A percentile compares a stretch with the other conserved stretches of the same genome.
Evolutionary conservation across 768 basidiomycete genomes (phyloP).

Genomic region (Rubroboletus satanas): DNA sequence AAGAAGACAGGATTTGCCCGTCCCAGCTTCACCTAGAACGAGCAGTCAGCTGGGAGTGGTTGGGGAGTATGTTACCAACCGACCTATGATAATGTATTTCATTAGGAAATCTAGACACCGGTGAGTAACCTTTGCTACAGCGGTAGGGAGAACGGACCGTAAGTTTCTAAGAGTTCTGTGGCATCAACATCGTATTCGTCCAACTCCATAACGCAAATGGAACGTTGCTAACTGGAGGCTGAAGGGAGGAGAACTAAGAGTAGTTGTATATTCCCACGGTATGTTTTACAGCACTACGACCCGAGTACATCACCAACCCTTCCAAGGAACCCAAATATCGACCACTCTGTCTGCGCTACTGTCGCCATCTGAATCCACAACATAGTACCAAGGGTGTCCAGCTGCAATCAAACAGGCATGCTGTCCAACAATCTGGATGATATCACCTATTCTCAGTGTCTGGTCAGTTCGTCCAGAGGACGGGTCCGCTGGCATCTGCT

Average conservation of each 20-base stretch:
- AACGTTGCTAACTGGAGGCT: background rate
- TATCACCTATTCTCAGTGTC: constrained; percentile 51
- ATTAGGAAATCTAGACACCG: constrained; percentile 84
- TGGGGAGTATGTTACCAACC: constrained; percentile 14
- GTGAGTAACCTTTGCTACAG: constrained; percentile 11
- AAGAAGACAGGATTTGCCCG: constrained; percentile 94
- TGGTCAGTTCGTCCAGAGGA: constrained; percentile 5
- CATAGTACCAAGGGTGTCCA: constrained; percentile 78
- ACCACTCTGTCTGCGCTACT: constrained; percentile 50
- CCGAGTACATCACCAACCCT: constrained; percentile 63
- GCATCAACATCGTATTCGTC: constrained; percentile 75
- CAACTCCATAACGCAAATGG: constrained; percentile 45
- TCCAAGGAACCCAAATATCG: constrained; percentile 89
- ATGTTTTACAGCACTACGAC: background rate
- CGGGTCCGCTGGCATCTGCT: constrained; percentile 29
- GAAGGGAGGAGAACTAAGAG: background rate
- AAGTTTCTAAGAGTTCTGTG: constrained; percentile 91
- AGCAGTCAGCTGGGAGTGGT: constrained; percentile 5
- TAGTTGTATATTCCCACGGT: constrained; percentile 23
- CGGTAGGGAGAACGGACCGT: constrained; percentile 51
- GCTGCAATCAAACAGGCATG: constrained; percentile 84
- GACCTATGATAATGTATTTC: constrained; percentile 97
- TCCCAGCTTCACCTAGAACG: constrained; percentile 83
- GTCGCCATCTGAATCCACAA: constrained; percentile 62
- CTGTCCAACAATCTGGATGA: constrained; percentile 74